A percentile compares a stretch with the other conserved stretches of the same genome.
Evolutionary conservation across 176 grass and related monocot species (phyloP).

Genomic region (Oryza longistaminata): DNA sequence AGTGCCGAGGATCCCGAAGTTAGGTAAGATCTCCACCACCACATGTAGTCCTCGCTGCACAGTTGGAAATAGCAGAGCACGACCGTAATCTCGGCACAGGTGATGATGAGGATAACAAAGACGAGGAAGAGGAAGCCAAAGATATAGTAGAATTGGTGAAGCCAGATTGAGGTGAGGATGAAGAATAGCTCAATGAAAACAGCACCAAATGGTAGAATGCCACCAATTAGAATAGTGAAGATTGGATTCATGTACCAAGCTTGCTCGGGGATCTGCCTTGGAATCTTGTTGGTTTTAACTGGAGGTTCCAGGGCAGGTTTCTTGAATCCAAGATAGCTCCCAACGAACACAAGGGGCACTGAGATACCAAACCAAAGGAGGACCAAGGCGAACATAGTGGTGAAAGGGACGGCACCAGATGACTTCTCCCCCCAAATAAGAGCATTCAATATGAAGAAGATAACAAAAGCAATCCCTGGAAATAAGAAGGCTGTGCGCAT

Average conservation of each 20-base stretch:
- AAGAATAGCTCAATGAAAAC: conserved; percentile 80
- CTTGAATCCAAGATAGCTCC: conserved; percentile 72
- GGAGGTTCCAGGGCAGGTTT: conserved; percentile 63
- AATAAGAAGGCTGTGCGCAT: conserved; percentile 56
- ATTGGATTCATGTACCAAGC: conserved; percentile 74
- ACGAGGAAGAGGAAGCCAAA: conserved; percentile 79
- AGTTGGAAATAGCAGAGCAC: conserved; percentile 81
- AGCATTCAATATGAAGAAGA: conserved; percentile 70
- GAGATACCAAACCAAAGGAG: conserved; percentile 78
- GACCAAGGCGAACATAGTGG: conserved; percentile 72
- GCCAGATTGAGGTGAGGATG: conserved; percentile 76
- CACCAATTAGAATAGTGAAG: conserved; percentile 63
- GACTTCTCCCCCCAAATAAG: conserved; percentile 76
- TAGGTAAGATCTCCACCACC: conserved; percentile 80
- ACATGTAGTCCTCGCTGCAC: conserved; percentile 69
- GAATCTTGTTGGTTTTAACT: conserved; percentile 74
- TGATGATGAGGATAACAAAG: conserved; percentile 67
- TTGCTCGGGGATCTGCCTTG: conserved; percentile 64
- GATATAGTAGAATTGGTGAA: conserved; percentile 73
- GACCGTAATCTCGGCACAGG: conserved; percentile 57
- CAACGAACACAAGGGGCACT: conserved; percentile 67
- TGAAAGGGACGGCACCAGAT: conserved; percentile 69
- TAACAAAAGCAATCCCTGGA: conserved; percentile 55
- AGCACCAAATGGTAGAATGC: conserved; percentile 65
- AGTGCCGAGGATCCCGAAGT: conserved; percentile 56